Conservation (phyloP, 768 basidiomycete genomes). For the Sarcomyxa edulis region DNA sequence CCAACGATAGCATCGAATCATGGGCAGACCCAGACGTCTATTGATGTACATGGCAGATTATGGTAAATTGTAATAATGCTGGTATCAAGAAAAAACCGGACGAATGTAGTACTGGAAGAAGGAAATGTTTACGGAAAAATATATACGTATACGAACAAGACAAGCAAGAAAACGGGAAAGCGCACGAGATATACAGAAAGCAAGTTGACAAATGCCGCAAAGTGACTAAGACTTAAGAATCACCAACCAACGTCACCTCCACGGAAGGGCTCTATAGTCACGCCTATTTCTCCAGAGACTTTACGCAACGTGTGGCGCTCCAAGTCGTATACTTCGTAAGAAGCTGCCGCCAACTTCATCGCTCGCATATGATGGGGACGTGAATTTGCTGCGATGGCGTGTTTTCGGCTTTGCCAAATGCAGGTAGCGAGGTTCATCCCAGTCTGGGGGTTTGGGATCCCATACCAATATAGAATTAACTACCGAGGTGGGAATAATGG, state of each 20-base stretch:
- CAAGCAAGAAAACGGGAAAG: slow-evolving; percentile 6
- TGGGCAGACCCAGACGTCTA: slow-evolving; percentile 23
- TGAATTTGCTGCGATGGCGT: slow-evolving; percentile 76
- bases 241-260: slow-evolving; percentile 72
- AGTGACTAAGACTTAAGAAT: slow-evolving; percentile 8
- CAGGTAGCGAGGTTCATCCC: slow-evolving; percentile 92
- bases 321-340: slow-evolving; percentile 76
- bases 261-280: slow-evolving; percentile 56
- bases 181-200: neutral
- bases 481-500: slow-evolving; percentile 18
- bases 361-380: slow-evolving; percentile 79
- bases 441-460: slow-evolving; percentile 67
- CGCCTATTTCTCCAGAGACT: slow-evolving; percentile 44
- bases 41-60: slow-evolving; percentile 1
- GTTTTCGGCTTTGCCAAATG: slow-evolving; percentile 87
- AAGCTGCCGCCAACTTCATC: slow-evolving; percentile 69
- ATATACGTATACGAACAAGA: slow-evolving; percentile 9
- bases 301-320: slow-evolving; percentile 77
- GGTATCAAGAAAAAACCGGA: slow-evolving; percentile 1
- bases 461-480: slow-evolving; percentile 94
- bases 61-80: neutral
- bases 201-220: slow-evolving; percentile 1
- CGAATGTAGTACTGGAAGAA: neutral
- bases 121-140: too few relatives aligned
- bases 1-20: slow-evolving; percentile 34